Base-by-base conservation (phyloP, 2,329 filamentous ascomycete genomes). In the Penicillium sumatraense region DNA sequence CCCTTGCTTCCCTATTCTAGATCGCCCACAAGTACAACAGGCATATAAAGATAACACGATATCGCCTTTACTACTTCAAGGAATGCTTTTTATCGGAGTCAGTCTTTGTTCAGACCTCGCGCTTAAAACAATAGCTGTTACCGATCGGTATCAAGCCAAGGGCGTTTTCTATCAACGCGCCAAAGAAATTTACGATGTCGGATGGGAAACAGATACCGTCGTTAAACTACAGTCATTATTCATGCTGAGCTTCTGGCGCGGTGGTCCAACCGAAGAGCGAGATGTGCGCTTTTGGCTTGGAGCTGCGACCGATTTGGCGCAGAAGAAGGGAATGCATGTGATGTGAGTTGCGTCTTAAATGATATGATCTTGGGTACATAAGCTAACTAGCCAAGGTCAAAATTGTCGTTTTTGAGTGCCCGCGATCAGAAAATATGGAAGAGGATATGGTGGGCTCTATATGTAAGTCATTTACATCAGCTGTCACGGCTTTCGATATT, bases 221-320 rank as follows among this genome's bases (percentile, higher is more conserved):
- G 77, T 74, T 0, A 75, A 82, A 5, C 73, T 84, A 0, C 81
- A 83, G 62, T 75, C 79, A 0, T 61, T 84, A 1, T 83, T 84
- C 59, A 65, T 84, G 26, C 75, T 84, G 71, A 83, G 81, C 59
- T 84, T 83, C 56, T 84, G 81, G 82, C 72, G 81, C 16, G 80
- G 78, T 7, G 78, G 78, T 0, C 79, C 81, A 0, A 70, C 73
- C 0, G 76, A 80, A 48, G 77, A 80, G n/a, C 73, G 78, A 14
- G 79, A 82, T 62, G 76, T 78, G 11, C 62, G 79, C 23, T 81
- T 81, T 58, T 82, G 80, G 80, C 66, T 82, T 1, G 79, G 78
- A 0, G 77, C 78, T 6, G 81, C 81, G 0, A 82, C 82, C 23
- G 79, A 76, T 8, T 68, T 83, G 9, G 81, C 82, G 0, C 80